Base-by-base conservation (phyloP, 2,329 filamentous ascomycete species). In the Taxawa tesnikishii region DNA sequence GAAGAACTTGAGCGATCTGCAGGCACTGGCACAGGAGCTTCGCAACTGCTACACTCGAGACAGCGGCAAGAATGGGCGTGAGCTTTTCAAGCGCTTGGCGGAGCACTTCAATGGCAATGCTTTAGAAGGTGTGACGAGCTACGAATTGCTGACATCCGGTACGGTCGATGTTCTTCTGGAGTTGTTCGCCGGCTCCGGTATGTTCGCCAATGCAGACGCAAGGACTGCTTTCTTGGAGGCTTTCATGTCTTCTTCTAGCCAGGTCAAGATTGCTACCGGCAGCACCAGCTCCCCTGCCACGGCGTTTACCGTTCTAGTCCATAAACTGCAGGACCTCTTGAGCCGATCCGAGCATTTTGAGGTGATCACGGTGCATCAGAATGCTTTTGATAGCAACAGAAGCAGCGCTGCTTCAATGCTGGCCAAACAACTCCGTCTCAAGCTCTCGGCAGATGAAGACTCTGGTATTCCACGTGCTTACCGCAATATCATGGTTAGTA, bases 341-440 rank as follows among this genome's bases (percentile, higher is more conserved):
- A 98, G 90, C 63, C 78, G 90, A 44, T 92, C 88, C 19, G 90
- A 98, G 62, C 87, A 96, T 63, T 98, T 96, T 47, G 90, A 98
- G 52, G 88, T 98, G 27, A 74, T 94, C 39, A 98, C 90, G 6
- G 87, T 96, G 34, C 84, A 93, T 53, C 82, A 93, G 40, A 93
- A 92, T 46, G 79, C 83, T 4, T 82, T 88, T 45, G 88, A 94
- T 52, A 83, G 80, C 33, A 92, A 83, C 44, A 76, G 87, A 37
- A 92, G 79, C 55, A 94, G 83, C 50, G 84, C 88, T 14, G 79
- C 88, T 1, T 92, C 88, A 1, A 94, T 98, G 87, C 68, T 98
- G 5, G 87, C 85, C 4, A 96, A 96, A 55, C 90, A 98, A 50
- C 79, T 98, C 19, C 75, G 88, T 19, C 70, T 98, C 27, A 87